phyloP scores from a whole-genome alignment of 441 rosid species.

The Pelargonium cotyledonis region DNA sequence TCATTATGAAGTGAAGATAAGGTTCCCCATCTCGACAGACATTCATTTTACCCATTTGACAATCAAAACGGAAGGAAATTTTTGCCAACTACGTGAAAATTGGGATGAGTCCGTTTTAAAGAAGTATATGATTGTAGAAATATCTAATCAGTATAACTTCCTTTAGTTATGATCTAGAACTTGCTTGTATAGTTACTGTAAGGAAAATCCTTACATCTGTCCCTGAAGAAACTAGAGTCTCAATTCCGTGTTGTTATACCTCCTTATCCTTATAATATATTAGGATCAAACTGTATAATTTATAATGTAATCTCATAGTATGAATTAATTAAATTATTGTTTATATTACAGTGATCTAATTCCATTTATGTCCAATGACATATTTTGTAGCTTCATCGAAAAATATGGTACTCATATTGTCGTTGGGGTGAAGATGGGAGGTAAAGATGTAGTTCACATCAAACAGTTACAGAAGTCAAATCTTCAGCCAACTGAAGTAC shows the following conservation, averaged over 20 bases:
- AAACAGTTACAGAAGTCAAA: constrained; percentile 66
- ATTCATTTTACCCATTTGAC: neutral
- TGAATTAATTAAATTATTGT: neutral
- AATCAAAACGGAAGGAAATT: neutral
- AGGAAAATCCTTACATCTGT: neutral
- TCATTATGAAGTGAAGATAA: neutral
- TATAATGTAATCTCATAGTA: too few species aligned
- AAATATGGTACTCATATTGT: constrained; percentile 85
- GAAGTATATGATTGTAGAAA: neutral
- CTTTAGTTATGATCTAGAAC: constrained; percentile 2
- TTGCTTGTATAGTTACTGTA: too few species aligned
- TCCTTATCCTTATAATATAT: neutral
- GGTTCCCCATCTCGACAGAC: neutral
- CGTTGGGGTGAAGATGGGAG: constrained; percentile 92
- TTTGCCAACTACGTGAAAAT: neutral
- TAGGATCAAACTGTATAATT: neutral
- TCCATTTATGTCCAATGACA: neutral
- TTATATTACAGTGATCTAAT: neutral
- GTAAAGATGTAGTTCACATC: constrained; percentile 69
- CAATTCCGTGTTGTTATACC: neutral
- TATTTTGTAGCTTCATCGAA: constrained; percentile 63
- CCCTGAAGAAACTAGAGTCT: neutral
- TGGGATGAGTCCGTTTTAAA: neutral
- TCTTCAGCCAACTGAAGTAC: constrained; percentile 53
- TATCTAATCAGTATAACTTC: neutral